Conservation (phyloP, 345 rosid species). For the Corchorus olitorius region DNA sequence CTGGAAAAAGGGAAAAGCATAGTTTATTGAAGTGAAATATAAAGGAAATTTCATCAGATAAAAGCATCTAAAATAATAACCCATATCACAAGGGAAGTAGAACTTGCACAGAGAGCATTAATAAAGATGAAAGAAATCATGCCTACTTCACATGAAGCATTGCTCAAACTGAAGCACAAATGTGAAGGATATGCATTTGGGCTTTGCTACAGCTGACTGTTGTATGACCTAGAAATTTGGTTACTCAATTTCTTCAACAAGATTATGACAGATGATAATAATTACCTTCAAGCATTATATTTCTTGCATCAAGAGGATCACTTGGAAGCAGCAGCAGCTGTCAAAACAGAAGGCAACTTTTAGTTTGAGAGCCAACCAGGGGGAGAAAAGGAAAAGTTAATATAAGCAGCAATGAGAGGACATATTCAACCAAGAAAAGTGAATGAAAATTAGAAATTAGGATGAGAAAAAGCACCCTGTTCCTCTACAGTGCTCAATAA, state of each 20-base stretch:
- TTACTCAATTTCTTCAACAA: neutral
- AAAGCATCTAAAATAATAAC: neutral
- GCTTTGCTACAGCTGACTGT: neutral
- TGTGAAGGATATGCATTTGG: neutral
- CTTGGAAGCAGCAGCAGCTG: slow-evolving; percentile 82
- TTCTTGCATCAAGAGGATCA: slow-evolving; percentile 94
- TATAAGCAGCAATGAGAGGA: neutral
- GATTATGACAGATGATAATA: slow-evolving; percentile 10
- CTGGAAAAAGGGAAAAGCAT: slow-evolving; percentile 45
- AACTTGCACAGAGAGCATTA: neutral
- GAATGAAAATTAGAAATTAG: neutral
- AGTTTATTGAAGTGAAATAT: slow-evolving; percentile 15
- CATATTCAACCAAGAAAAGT: slow-evolving; percentile 16
- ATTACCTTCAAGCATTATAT: slow-evolving; percentile 97
- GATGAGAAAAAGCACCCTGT: neutral
- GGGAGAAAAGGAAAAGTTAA: slow-evolving; percentile 5
- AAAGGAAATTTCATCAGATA: neutral
- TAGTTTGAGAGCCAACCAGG: neutral
- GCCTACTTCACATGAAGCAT: slow-evolving; percentile 1
- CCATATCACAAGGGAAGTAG: neutral
- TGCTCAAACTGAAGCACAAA: slow-evolving; percentile 6
- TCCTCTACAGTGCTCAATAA: neutral
- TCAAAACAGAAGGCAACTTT: slow-evolving; percentile 9
- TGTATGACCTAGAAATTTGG: neutral
- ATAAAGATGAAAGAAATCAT: neutral